Evolutionary conservation across 2,329 filamentous ascomycete genomes (phyloP), one percentile per base, ranked within the genome.

Genomic region (Aspergillus sp.): DNA sequence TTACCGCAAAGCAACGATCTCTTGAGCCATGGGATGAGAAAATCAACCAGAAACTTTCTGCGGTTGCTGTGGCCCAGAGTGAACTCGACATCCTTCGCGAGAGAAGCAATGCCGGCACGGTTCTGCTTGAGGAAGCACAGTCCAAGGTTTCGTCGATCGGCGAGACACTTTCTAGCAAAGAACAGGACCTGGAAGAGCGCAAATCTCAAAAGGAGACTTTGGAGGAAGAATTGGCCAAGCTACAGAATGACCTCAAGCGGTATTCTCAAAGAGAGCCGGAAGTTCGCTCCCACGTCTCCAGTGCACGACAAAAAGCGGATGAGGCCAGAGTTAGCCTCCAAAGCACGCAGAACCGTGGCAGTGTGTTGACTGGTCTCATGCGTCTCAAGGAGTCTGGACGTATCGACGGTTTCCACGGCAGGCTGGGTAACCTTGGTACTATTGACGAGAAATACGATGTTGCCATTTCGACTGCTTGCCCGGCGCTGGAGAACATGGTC

Each of bases 11-110:
- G 70, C 93, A 98, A 62, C 96, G 94, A 69, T 85, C 88, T 1
- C 75, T 98, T 7, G 91, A 97, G 68, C 93, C 93, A 0, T 98
- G 93, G 93, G 90, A 85, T 57, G 89, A 89, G 55, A 97, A 93
- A 70, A 91, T 98, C 71, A 96, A 93, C 66, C 85, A 95, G 63
- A 97, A 95, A 66, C 86, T 93, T 61, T 96, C 90, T 0, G 82
- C 86, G 3, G 94, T 96, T 55, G 91, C 91, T 3, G 90, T 98
- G 7, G 89, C 93, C 1, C 87, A 95, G 64, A 95, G 89, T 66
- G 91, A 98, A 66, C 80, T 97, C 56, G 85, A 89, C 49, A 97
- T 98, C 48, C 77, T 98, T 5, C 80, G 81, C 36, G 93, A 98
- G 63, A 88, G 89, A 63, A 87, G 88, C 44, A 95, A 89, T 60